Percentiles rank a stretch among this genome's conserved stretches.
phyloP scores from a whole-genome alignment of 441 rosid genomes.

The Isatis lusitanica region DNA sequence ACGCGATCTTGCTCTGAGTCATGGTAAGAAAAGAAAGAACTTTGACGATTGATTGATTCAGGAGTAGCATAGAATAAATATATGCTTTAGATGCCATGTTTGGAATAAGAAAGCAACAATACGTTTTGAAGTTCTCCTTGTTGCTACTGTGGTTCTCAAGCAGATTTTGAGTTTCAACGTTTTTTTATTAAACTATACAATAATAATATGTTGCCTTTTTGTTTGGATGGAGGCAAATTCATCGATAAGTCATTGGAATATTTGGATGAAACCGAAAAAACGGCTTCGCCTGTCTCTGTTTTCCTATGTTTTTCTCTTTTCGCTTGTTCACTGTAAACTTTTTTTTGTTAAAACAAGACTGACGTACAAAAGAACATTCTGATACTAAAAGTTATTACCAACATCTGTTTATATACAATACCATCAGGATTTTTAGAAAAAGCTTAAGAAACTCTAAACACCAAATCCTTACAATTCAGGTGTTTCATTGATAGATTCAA shows the following conservation, averaged over 20 bases:
- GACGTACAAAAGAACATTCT: neutral
- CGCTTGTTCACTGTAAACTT: neutral
- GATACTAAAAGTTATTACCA: neutral
- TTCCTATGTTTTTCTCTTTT: slow-evolving; percentile 13
- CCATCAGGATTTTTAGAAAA: neutral
- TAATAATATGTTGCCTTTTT: neutral
- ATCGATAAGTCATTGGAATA: no score
- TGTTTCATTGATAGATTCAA: slow-evolving; percentile 32
- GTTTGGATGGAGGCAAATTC: no score
- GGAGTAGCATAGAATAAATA: neutral
- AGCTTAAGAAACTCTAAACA: neutral
- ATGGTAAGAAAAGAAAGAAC: slow-evolving; percentile 1
- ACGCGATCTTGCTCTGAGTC: neutral
- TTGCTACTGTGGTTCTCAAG: neutral
- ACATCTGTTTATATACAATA: neutral
- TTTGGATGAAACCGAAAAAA: no score
- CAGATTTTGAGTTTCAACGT: neutral
- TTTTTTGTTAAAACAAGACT: neutral
- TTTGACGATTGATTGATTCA: neutral
- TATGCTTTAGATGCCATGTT: neutral
- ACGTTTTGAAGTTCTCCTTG: neutral
- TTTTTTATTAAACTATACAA: neutral
- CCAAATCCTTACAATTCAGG: slow-evolving; percentile 24
- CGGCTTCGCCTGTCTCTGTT: neutral
- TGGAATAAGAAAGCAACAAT: neutral